Evolutionary conservation across 495 filamentous ascomycete genomes (phyloP).

Genomic region (Pseudevernia furfuracea): DNA sequence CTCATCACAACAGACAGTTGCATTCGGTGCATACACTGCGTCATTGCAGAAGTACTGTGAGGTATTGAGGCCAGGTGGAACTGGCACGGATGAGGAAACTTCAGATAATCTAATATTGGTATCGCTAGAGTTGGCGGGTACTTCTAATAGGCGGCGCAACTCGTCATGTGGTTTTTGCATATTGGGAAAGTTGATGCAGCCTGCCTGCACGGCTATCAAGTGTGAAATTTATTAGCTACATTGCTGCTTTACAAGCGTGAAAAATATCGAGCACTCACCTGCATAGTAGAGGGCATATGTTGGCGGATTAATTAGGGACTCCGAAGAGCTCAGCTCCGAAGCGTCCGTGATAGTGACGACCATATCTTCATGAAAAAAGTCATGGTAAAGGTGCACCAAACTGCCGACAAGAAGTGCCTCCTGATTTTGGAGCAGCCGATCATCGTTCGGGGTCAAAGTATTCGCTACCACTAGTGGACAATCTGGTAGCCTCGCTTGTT

Average conservation of each 20-base stretch:
- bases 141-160: background rate
- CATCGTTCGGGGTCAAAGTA: background rate
- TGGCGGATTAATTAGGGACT: background rate
- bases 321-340: background rate
- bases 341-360: background rate
- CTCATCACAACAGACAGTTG: conserved; percentile 7
- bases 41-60: background rate
- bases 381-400: conserved; percentile 1
- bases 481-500: background rate
- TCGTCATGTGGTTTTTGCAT: background rate
- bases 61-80: background rate
- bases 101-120: background rate
- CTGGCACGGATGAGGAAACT: background rate
- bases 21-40: conserved; percentile 1
- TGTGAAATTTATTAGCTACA: background rate
- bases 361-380: too few species aligned
- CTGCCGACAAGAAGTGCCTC: background rate
- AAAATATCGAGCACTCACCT: background rate
- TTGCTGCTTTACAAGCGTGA: background rate
- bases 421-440: background rate
- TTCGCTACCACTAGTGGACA: background rate
- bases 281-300: conserved; percentile 3
- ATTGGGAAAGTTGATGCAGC: background rate
- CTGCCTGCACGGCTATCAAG: conserved; percentile 2
- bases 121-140: background rate